Evolutionary conservation across 2,329 filamentous ascomycete genomes (phyloP).

Genomic region (Fusarium proliferatum): DNA sequence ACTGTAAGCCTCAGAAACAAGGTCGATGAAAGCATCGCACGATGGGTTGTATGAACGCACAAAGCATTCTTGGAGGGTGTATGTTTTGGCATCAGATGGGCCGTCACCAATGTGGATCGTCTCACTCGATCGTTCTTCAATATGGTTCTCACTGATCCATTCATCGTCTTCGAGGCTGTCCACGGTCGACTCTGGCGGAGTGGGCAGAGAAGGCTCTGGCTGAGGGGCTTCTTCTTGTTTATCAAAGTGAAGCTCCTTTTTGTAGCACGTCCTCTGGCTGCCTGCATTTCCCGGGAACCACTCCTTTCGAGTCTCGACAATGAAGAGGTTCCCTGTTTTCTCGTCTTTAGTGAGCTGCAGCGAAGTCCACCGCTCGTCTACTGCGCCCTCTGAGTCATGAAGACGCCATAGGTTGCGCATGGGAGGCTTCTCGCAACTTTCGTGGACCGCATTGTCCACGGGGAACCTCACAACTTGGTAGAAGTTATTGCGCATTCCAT

Average conservation of each 20-base stretch:
- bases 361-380: conserved; percentile 80
- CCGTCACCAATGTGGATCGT: conserved; percentile 61
- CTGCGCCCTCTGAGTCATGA: conserved; percentile 74
- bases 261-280: conserved; percentile 75
- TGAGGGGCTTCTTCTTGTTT: background rate
- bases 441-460: conserved; percentile 57
- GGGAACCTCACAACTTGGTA: conserved; percentile 75
- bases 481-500: conserved; percentile 74
- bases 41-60: conserved; percentile 65
- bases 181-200: conserved; percentile 1
- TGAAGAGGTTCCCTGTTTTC: conserved; percentile 64
- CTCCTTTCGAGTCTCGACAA: conserved; percentile 76
- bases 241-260: conserved; percentile 60
- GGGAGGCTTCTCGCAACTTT: conserved; percentile 52
- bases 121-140: conserved; percentile 23
- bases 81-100: conserved; percentile 53
- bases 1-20: conserved; percentile 54
- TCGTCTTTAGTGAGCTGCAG: conserved; percentile 72
- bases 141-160: conserved; percentile 52
- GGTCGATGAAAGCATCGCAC: conserved; percentile 67
- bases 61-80: conserved; percentile 65
- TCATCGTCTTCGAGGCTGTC: background rate
- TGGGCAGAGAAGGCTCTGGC: conserved; percentile 13
- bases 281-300: conserved; percentile 66
- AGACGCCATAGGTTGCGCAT: conserved; percentile 68